Evolutionary conservation across 352 stramenopile species (phyloP).

Genomic region (Globisporangium alternatum): DNA sequence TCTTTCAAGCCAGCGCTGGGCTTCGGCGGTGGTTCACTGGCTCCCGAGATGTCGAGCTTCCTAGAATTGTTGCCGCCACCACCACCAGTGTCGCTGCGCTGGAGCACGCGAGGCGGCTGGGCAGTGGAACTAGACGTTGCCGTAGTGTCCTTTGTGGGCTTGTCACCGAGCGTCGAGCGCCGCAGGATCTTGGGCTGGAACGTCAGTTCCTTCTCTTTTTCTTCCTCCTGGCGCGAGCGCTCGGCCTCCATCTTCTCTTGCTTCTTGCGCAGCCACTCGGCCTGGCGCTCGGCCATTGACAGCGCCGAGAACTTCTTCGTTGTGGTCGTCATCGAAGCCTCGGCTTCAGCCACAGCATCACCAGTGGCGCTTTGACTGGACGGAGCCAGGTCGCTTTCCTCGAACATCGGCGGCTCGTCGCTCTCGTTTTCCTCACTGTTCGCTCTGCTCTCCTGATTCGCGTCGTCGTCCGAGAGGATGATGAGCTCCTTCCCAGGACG

Average conservation of each 20-base stretch:
- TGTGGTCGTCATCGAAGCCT: constrained; percentile 11
- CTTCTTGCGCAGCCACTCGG: constrained; percentile 78
- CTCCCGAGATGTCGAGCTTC: constrained; percentile 14
- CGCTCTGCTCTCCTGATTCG: constrained; percentile 22
- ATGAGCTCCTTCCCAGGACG: constrained; percentile 77
- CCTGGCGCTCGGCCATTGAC: constrained; percentile 78
- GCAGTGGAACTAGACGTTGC: not conserved
- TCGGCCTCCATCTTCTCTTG: constrained; percentile 72
- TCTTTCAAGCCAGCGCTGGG: constrained; percentile 24
- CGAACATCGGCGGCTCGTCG: constrained; percentile 20
- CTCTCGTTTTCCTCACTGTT: constrained; percentile 13
- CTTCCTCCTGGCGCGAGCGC: constrained; percentile 55
- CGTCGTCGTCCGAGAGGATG: constrained; percentile 54
- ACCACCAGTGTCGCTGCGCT: constrained; percentile 17
- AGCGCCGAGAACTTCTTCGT: constrained; percentile 55
- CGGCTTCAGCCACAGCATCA: not conserved
- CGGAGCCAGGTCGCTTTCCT: constrained; percentile 17
- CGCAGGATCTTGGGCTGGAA: constrained; percentile 83
- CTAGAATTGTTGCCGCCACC: constrained; percentile 4
- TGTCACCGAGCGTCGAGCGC: constrained; percentile 54
- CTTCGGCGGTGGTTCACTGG: constrained; percentile 11
- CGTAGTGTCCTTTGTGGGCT: constrained; percentile 25
- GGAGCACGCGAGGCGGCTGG: constrained; percentile 7
- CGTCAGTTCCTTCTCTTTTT: constrained; percentile 77
- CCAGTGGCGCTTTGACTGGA: not conserved